A percentile compares a stretch with the other conserved stretches of the same genome.
These are phyloP conservation scores for Boletus sp. DNA, from an alignment of 1,284 basidiomycete genomes.

Conservation along the genomic window DNA sequence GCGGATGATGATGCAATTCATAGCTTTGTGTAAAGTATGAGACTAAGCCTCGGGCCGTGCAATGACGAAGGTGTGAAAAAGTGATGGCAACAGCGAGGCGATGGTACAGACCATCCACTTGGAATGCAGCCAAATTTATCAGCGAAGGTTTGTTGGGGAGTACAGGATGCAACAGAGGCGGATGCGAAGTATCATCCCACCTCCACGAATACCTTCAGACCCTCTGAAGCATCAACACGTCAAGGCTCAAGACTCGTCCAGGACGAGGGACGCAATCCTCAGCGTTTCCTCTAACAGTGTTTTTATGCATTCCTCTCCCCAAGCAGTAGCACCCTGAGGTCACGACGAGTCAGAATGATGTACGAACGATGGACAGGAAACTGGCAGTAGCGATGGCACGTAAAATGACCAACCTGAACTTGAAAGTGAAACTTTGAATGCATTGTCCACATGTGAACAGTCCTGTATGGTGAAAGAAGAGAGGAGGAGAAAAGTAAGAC, in stretches of 20 bases:
- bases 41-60: background rate
- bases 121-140: background rate
- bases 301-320: constrained; percentile 22
- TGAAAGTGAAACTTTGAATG: constrained; percentile 19
- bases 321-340: constrained; percentile 20
- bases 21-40: background rate
- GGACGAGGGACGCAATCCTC: constrained; percentile 17
- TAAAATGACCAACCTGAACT: constrained; percentile 9
- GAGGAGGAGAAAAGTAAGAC: background rate
- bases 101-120: background rate
- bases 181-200: background rate
- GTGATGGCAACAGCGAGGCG: background rate
- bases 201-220: background rate
- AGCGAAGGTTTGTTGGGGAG: background rate
- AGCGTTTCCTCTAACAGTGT: constrained; percentile 21
- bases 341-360: background rate
- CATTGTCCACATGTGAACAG: constrained; percentile 22
- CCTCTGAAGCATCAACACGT: background rate
- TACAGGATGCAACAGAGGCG: background rate
- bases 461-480: background rate
- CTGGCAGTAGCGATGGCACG: background rate
- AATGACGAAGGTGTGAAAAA: background rate
- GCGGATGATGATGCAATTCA: background rate
- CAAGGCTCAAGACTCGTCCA: constrained; percentile 1
- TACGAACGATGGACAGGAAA: too few species aligned